Evolutionary conservation across 2,329 filamentous ascomycete genomes (phyloP).

Genomic region (Atkinsonella texensis): DNA sequence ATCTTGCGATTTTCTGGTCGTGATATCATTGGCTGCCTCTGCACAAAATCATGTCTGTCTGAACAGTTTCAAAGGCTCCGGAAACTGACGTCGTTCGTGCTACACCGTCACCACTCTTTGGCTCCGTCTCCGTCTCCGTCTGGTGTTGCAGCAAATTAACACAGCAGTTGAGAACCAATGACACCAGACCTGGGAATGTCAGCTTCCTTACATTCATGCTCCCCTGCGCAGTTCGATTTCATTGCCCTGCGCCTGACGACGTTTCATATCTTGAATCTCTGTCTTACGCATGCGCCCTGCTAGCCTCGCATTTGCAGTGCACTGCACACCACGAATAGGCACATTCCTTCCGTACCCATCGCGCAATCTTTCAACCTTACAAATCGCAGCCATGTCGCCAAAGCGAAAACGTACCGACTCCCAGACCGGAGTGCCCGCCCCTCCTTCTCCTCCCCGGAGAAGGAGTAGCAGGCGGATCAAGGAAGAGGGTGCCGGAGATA

Average conservation of each 20-base stretch:
- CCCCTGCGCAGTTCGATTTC: neutral
- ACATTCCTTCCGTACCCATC: neutral
- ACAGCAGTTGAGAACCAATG: neutral
- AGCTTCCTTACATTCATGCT: neutral
- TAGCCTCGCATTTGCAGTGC: neutral
- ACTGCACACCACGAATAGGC: neutral
- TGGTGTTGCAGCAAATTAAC: neutral
- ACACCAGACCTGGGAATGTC: neutral
- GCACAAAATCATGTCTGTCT: neutral
- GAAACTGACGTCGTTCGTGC: neutral
- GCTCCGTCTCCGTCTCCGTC: neutral
- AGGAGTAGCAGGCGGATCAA: conserved; percentile 13
- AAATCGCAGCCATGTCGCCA: conserved; percentile 18
- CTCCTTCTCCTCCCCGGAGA: conserved; percentile 14
- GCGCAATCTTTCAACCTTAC: neutral
- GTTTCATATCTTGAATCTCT: neutral
- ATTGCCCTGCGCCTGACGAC: neutral
- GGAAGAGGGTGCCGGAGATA: conserved; percentile 1
- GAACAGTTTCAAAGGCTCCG: neutral
- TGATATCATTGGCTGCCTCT: conserved; percentile 1
- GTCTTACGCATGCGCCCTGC: neutral
- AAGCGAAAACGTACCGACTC: conserved; percentile 25
- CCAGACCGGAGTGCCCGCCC: conserved; percentile 7
- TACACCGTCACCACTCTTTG: neutral
- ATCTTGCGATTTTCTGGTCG: neutral